Percentiles rank a stretch among this genome's conserved stretches.
Conservation (phyloP, 2,329 filamentous ascomycete genomes). For the Thielaviopsis punctulata region DNA sequence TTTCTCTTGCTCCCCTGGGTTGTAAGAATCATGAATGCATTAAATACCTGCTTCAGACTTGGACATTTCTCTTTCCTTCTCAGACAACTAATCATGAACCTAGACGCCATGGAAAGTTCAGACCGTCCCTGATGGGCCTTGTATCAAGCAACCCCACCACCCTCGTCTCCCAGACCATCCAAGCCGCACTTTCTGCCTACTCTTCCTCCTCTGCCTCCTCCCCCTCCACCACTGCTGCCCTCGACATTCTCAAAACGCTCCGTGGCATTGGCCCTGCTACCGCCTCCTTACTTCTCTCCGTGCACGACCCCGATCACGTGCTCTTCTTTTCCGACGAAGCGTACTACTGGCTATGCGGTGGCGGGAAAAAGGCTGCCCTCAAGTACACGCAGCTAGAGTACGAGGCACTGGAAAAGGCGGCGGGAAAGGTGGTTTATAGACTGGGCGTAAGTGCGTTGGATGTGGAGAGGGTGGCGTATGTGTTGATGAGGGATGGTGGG, state of each 20-base stretch:
- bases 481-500: slow-evolving; percentile 17
- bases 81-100: no score
- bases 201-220: slow-evolving; percentile 21
- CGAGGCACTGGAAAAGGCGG: slow-evolving; percentile 29
- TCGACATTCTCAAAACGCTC: slow-evolving; percentile 41
- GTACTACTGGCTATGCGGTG: slow-evolving; percentile 51
- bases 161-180: slow-evolving; percentile 30
- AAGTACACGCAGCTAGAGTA: slow-evolving; percentile 61
- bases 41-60: not conserved
- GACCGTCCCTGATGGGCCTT: slow-evolving; percentile 41
- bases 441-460: slow-evolving; percentile 41
- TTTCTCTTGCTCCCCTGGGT: no score
- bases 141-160: slow-evolving; percentile 39
- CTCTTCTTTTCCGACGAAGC: slow-evolving; percentile 72
- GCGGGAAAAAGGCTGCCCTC: slow-evolving; percentile 33
- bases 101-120: slow-evolving; percentile 44
- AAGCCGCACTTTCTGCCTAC: slow-evolving; percentile 33
- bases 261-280: slow-evolving; percentile 66
- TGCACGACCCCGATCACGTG: slow-evolving; percentile 38
- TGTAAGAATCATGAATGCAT: not conserved
- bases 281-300: slow-evolving; percentile 54
- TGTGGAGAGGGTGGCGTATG: slow-evolving; percentile 54
- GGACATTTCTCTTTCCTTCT: no score
- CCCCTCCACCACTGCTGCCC: slow-evolving; percentile 25
- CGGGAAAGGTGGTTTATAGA: slow-evolving; percentile 26